Conservation (phyloP, 257 asterid species). For the Petunia secreta region DNA sequence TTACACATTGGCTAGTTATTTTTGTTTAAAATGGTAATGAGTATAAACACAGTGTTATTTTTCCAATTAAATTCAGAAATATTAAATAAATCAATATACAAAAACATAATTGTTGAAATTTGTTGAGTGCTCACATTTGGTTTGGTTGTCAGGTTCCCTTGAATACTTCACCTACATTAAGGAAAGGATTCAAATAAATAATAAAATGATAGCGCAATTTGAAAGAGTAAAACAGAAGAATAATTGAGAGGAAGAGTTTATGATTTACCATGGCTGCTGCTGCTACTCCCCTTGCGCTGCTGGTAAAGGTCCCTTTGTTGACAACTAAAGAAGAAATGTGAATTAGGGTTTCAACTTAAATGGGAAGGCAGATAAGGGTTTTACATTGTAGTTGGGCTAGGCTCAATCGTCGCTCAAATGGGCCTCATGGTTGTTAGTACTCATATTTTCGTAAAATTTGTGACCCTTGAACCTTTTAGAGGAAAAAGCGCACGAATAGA, state of each 20-base stretch:
- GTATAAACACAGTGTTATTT: too few relatives aligned
- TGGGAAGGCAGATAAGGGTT: background rate
- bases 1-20: too few relatives aligned
- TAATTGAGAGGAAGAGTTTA: background rate
- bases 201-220: too few relatives aligned
- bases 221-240: background rate
- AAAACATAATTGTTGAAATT: background rate
- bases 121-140: slow-evolving; percentile 52
- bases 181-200: background rate
- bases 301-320: background rate
- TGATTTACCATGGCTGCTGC: background rate
- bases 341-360: background rate
- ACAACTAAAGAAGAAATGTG: background rate
- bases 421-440: background rate
- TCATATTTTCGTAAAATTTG: too few relatives aligned
- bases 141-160: slow-evolving; percentile 68
- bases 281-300: background rate
- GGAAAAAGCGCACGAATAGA: too few relatives aligned
- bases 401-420: too few relatives aligned
- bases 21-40: too few relatives aligned
- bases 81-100: background rate
- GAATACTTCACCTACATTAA: slow-evolving; percentile 69
- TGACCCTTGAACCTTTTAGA: too few relatives aligned
- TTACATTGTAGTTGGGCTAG: background rate
- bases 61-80: background rate